phyloP scores from a whole-genome alignment of 108 stramenopile species.

The Epipyxis sp. region DNA sequence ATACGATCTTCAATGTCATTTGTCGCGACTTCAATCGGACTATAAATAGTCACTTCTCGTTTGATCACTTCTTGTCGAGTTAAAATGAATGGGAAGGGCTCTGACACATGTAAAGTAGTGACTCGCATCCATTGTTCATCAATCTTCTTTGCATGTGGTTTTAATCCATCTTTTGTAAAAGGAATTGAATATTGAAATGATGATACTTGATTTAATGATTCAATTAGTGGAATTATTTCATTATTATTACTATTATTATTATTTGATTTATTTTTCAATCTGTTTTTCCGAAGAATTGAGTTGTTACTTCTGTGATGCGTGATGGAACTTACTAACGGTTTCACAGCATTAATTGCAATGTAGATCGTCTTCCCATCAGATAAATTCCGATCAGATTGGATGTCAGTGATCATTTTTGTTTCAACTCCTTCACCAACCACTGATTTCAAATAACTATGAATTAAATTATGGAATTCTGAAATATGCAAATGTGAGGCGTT shows the following conservation, averaged over 20 bases:
- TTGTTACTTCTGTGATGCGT: background rate
- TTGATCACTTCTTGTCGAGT: constrained; percentile 18
- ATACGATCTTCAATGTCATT: constrained; percentile 24
- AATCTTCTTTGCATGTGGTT: constrained; percentile 28
- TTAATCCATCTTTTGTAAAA: constrained; percentile 1
- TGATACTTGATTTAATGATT: background rate
- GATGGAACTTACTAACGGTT: background rate
- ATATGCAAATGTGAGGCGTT: constrained; percentile 18
- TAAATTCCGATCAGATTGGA: background rate
- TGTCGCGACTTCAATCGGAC: constrained; percentile 20
- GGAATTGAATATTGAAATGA: constrained; percentile 8
- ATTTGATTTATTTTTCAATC: background rate
- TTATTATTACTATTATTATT: constrained; percentile 2
- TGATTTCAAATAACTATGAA: background rate
- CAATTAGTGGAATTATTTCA: too few species aligned
- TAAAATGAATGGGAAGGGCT: constrained; percentile 22
- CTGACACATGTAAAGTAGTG: background rate
- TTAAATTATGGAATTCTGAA: constrained; percentile 23
- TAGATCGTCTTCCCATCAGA: background rate
- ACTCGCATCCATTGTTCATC: constrained; percentile 25
- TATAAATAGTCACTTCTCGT: background rate
- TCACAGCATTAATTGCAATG: background rate
- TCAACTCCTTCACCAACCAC: constrained; percentile 16
- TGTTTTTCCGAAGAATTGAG: too few species aligned
- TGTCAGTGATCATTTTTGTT: background rate